A percentile compares a stretch with the other conserved stretches of the same genome.
Conservation (phyloP, 805 yeast species). For the Blastobotrys terrestris region DNA sequence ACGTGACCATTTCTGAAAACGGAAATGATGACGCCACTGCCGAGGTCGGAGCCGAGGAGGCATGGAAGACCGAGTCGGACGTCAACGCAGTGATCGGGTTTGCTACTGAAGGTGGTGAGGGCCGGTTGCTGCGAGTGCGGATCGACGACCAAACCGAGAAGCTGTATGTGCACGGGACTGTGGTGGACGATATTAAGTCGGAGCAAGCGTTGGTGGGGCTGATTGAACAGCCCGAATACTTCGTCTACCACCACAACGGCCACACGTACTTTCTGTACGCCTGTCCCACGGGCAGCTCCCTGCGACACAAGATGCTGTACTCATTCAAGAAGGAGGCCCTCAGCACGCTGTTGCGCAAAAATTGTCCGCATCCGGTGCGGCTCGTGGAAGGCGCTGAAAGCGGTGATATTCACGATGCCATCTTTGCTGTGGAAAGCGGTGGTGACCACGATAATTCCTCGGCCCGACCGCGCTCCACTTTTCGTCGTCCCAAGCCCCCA, state of each 20-base stretch:
- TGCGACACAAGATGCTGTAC: constrained; percentile 83
- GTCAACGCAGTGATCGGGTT: constrained; percentile 5
- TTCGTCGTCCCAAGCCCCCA: constrained; percentile 24
- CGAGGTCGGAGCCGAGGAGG: constrained; percentile 17
- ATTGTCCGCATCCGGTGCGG: neutral
- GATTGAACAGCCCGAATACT: constrained; percentile 8
- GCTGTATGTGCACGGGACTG: neutral
- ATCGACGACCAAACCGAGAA: neutral
- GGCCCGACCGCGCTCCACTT: constrained; percentile 8
- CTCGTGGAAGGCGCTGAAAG: constrained; percentile 24
- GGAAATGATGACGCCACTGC: no score
- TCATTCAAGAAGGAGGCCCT: constrained; percentile 36
- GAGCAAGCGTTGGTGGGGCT: neutral
- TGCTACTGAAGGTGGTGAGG: neutral
- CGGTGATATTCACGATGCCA: constrained; percentile 18
- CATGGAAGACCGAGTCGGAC: constrained; percentile 18
- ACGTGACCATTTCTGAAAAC: constrained; percentile 20
- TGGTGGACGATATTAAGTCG: neutral
- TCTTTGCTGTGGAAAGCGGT: neutral
- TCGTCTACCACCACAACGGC: constrained; percentile 4
- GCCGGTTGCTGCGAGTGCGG: neutral
- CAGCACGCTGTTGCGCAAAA: neutral
- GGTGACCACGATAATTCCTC: neutral
- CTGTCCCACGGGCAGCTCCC: constrained; percentile 84
- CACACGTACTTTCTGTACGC: constrained; percentile 53